Evolutionary conservation across 768 basidiomycete species (phyloP).

Genomic region (Fibroporia radiculosa): DNA sequence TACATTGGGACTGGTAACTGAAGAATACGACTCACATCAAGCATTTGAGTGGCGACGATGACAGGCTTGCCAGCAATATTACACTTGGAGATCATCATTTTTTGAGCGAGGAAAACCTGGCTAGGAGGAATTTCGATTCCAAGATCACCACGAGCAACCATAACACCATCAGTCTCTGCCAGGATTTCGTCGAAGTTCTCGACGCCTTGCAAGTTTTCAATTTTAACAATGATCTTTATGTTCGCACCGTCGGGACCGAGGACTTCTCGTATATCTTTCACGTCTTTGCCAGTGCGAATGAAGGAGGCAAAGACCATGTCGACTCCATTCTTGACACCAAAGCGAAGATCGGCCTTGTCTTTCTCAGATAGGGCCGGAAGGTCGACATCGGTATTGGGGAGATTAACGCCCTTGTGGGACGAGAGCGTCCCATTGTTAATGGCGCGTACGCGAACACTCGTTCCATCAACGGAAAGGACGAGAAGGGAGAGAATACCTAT

Average conservation of each 20-base stretch:
- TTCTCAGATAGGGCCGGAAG: constrained; percentile 96
- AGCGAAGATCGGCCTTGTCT: constrained; percentile 91
- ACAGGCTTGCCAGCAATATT: constrained; percentile 97
- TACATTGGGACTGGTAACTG: background rate
- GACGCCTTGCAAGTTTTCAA: constrained; percentile 99
- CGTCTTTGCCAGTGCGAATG: constrained; percentile 92
- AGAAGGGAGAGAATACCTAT: constrained; percentile 85
- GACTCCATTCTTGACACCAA: constrained; percentile 95
- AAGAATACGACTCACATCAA: constrained; percentile 56
- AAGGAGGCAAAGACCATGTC: constrained; percentile 99
- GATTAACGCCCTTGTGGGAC: constrained; percentile 98
- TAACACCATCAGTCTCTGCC: constrained; percentile 92
- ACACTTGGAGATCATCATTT: constrained; percentile 99
- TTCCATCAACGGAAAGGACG: constrained; percentile 81
- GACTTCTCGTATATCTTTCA: constrained; percentile 86
- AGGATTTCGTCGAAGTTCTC: constrained; percentile 99
- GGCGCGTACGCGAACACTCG: constrained; percentile 74
- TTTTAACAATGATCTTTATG: constrained; percentile 99
- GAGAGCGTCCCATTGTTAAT: constrained; percentile 89
- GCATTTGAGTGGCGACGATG: constrained; percentile 99
- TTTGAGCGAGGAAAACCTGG: constrained; percentile 98
- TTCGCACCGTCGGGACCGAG: constrained; percentile 91
- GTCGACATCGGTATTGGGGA: constrained; percentile 96
- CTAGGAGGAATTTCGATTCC: constrained; percentile 99
- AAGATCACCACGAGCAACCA: constrained; percentile 99